phyloP scores from a whole-genome alignment of 768 basidiomycete genomes.

The Boletus insuetus region DNA sequence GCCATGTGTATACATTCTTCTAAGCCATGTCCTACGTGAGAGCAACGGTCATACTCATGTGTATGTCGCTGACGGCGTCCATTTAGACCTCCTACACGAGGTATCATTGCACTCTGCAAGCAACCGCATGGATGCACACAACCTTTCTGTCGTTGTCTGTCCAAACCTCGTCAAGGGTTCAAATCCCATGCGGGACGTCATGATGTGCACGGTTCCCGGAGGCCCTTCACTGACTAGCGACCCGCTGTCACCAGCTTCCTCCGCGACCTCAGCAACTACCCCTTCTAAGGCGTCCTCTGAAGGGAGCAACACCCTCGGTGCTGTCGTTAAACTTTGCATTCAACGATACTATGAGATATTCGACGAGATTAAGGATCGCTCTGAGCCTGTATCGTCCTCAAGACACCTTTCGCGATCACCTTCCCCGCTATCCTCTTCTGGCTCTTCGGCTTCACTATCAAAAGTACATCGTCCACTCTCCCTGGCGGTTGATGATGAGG shows the following conservation, averaged over 20 bases:
- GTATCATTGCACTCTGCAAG: conserved; percentile 62
- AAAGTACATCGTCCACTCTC: conserved; percentile 22
- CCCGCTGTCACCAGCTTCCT: conserved; percentile 22
- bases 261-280: conserved; percentile 11
- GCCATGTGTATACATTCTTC: conserved; percentile 68
- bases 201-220: conserved; percentile 65
- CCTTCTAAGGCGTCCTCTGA: conserved; percentile 34
- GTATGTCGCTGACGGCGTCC: neutral
- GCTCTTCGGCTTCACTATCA: conserved; percentile 23
- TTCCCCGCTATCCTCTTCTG: conserved; percentile 25
- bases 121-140: conserved; percentile 82
- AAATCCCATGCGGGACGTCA: conserved; percentile 67
- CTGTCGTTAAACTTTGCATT: conserved; percentile 73
- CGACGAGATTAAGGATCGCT: conserved; percentile 73
- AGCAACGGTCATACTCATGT: conserved; percentile 6
- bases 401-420: conserved; percentile 25
- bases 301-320: conserved; percentile 64
- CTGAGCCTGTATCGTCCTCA: conserved; percentile 49
- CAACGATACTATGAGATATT: conserved; percentile 84
- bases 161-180: conserved; percentile 77
- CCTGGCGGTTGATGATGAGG: conserved; percentile 54
- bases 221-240: conserved; percentile 38
- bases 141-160: conserved; percentile 74
- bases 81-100: conserved; percentile 73
- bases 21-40: conserved; percentile 68